These are phyloP conservation scores for Pseudogymnoascus pannorum DNA, from an alignment of 2,329 filamentous ascomycete species.

Conservation along the genomic window DNA sequence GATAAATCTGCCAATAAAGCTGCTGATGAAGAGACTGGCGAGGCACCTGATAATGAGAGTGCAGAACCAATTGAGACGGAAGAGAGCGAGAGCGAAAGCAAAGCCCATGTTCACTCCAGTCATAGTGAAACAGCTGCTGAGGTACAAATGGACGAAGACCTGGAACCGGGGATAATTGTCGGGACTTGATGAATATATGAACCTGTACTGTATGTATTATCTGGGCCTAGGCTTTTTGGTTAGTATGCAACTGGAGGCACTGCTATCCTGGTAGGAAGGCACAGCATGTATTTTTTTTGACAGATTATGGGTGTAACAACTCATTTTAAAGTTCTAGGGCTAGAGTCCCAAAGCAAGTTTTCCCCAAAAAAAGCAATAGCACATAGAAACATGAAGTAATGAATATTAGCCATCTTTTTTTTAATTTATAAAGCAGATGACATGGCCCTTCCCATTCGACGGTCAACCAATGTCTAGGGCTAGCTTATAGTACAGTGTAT, in stretches of 20 bases:
- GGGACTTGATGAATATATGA: not conserved
- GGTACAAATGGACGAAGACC: not conserved
- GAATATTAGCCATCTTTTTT: slow-evolving; percentile 8
- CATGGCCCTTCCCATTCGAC: slow-evolving; percentile 2
- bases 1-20: too few relatives aligned
- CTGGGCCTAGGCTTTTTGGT: not conserved
- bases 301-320: not conserved
- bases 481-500: slow-evolving; percentile 10
- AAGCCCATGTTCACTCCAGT: not conserved
- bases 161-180: not conserved
- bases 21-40: not conserved
- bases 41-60: not conserved
- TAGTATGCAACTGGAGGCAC: not conserved
- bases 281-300: slow-evolving; percentile 3
- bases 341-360: not conserved
- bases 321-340: not conserved
- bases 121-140: not conserved
- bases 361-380: not conserved
- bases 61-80: not conserved
- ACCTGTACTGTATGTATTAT: slow-evolving; percentile 7
- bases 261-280: not conserved
- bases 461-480: slow-evolving; percentile 9
- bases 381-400: not conserved
- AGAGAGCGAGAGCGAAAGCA: not conserved
- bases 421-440: slow-evolving; percentile 5